Conservation (phyloP, 2,329 filamentous ascomycete genomes). For the Neurospora sp. region DNA sequence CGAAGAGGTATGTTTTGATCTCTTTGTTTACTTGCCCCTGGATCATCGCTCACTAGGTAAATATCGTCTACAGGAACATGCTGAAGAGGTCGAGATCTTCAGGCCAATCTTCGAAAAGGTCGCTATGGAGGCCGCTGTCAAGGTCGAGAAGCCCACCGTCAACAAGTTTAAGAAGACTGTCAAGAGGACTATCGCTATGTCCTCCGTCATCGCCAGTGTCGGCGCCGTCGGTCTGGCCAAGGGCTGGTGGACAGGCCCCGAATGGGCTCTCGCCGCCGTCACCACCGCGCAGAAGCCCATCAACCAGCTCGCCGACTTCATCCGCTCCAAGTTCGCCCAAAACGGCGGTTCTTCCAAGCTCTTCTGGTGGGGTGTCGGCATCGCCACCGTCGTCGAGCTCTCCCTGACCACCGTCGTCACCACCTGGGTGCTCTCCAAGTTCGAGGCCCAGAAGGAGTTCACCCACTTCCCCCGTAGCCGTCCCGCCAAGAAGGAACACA, state of each 20-base stretch:
- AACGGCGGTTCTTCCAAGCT: not conserved
- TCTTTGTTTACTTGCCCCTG: slow-evolving; percentile 1
- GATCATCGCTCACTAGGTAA: not conserved
- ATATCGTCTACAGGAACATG: slow-evolving; percentile 1
- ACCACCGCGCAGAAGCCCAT: not conserved
- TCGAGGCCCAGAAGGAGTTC: slow-evolving; percentile 11
- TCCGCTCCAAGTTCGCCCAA: not conserved
- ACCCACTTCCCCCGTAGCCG: slow-evolving; percentile 5
- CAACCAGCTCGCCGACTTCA: not conserved
- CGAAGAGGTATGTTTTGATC: slow-evolving; percentile 21
- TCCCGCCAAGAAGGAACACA: not conserved
- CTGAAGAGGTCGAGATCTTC: slow-evolving; percentile 5
- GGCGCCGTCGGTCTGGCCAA: slow-evolving; percentile 11
- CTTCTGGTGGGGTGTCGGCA: slow-evolving; percentile 10
- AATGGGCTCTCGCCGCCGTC: not conserved
- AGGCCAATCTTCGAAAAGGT: slow-evolving; percentile 2
- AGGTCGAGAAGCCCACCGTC: not conserved
- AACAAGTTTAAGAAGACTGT: not conserved
- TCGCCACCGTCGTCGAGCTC: slow-evolving; percentile 6
- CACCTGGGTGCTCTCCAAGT: slow-evolving; percentile 7
- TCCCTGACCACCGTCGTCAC: slow-evolving; percentile 1
- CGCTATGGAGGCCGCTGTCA: slow-evolving; percentile 5
- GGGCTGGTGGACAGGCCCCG: not conserved
- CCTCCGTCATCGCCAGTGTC: slow-evolving; percentile 1
- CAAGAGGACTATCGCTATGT: not conserved